These are phyloP conservation scores for Kazachstania sp. DNA, from an alignment of 1,139 yeast genomes.

Conservation along the genomic window DNA sequence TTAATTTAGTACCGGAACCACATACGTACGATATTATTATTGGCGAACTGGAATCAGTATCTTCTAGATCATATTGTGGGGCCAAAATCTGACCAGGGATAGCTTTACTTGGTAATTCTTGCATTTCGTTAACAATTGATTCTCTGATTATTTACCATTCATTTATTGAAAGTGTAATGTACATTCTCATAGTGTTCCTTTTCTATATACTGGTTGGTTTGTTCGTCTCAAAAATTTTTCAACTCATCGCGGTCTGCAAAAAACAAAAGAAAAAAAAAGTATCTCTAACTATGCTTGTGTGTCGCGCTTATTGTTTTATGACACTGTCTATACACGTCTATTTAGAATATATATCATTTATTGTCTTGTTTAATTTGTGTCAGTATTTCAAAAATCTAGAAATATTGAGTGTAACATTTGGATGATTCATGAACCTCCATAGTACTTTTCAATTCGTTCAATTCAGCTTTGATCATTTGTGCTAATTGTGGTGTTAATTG, in stretches of 20 bases:
- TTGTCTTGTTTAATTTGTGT: not conserved
- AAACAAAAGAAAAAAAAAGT: too few relatives aligned
- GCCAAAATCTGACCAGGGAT: conserved; percentile 71
- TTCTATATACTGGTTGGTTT: not conserved
- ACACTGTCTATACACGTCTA: not conserved
- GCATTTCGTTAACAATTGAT: not conserved
- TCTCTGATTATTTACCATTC: too few relatives aligned
- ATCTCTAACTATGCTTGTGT: too few relatives aligned
- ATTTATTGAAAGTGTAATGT: too few relatives aligned
- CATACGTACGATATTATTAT: conserved; percentile 35
- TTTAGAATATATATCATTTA: not conserved
- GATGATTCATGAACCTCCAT: conserved; percentile 81
- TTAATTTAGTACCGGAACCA: conserved; percentile 40
- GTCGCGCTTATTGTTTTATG: too few relatives aligned
- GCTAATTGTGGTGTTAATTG: conserved; percentile 84
- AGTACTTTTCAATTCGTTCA: conserved; percentile 64
- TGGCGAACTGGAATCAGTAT: conserved; percentile 10
- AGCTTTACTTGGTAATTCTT: conserved; percentile 37
- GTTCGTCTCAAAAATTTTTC: conserved; percentile 1
- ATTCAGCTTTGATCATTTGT: conserved; percentile 77
- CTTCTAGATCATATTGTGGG: conserved; percentile 34
- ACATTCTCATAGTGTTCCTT: too few relatives aligned
- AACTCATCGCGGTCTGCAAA: not conserved
- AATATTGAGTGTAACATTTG: conserved; percentile 74
- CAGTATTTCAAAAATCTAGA: conserved; percentile 31